A percentile compares a stretch with the other conserved stretches of the same genome.
Evolutionary conservation across 371 early-diverging fungal species (phyloP).

Genomic region (Globomyces sp.): DNA sequence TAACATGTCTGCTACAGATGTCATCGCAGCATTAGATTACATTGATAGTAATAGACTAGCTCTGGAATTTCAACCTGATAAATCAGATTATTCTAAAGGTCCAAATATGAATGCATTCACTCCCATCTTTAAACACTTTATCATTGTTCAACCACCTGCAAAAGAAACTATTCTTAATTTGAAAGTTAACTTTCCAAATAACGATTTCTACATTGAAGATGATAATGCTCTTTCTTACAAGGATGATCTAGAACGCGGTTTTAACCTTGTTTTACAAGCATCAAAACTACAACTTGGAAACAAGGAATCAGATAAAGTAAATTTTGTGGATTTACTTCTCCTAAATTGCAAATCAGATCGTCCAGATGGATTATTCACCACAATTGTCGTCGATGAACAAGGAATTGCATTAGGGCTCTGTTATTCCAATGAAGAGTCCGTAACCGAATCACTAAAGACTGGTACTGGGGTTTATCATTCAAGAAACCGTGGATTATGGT

Average conservation of each 20-base stretch:
- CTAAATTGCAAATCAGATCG: conserved; percentile 64
- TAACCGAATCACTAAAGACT: conserved; percentile 74
- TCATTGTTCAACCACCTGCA: conserved; percentile 14
- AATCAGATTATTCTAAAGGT: not conserved
- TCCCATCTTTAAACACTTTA: conserved; percentile 3
- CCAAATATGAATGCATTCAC: conserved; percentile 9
- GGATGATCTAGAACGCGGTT: conserved; percentile 5
- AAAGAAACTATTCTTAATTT: conserved; percentile 8
- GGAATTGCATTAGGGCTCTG: conserved; percentile 87
- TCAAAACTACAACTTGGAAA: not conserved
- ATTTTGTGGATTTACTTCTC: not conserved
- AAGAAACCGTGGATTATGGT: conserved; percentile 89
- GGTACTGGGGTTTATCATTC: conserved; percentile 91
- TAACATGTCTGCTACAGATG: conserved; percentile 3
- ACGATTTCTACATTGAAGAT: conserved; percentile 5
- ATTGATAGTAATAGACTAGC: conserved; percentile 5
- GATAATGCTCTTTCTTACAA: not conserved
- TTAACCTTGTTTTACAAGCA: conserved; percentile 1
- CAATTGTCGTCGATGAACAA: conserved; percentile 89
- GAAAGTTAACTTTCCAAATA: conserved; percentile 5
- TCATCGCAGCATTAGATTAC: not conserved
- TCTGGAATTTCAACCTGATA: conserved; percentile 7
- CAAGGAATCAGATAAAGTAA: not conserved
- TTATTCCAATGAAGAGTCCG: conserved; percentile 82
- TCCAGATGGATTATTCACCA: conserved; percentile 83